These are phyloP conservation scores for Sanghuangporus weigelae DNA, from an alignment of 1,284 basidiomycete species.

Conservation along the genomic window DNA sequence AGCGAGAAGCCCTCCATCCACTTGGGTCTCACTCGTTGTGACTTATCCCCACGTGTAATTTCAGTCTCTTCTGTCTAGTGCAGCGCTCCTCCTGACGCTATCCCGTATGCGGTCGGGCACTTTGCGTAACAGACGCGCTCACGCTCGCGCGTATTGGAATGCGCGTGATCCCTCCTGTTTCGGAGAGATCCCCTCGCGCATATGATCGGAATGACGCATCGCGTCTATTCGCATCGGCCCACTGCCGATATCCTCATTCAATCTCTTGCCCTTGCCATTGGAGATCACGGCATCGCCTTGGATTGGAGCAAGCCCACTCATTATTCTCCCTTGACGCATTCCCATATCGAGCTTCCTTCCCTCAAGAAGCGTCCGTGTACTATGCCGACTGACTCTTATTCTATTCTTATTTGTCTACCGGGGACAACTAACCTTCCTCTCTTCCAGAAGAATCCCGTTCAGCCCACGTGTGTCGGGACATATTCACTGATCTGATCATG, in stretches of 20 bases:
- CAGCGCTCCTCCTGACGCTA: no score
- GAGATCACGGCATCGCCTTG: background rate
- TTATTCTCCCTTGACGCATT: background rate
- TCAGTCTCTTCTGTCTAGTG: no score
- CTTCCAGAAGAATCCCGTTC: no score
- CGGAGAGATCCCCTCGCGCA: background rate
- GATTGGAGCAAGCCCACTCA: background rate
- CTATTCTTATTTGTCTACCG: background rate
- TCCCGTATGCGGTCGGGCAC: background rate
- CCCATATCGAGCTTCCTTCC: background rate
- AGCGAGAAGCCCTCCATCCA: background rate
- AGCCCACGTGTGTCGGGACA: no score
- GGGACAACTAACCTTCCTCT: no score
- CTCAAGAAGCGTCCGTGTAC: background rate
- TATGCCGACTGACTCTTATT: no score
- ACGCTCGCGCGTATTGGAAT: background rate
- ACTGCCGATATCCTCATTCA: background rate
- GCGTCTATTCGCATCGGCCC: background rate
- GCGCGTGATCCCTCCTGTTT: background rate
- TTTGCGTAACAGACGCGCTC: background rate
- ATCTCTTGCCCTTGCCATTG: no score
- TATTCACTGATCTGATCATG: no score
- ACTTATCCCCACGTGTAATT: background rate
- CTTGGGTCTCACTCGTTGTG: background rate
- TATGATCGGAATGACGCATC: background rate